Evolutionary conservation across 306 rosid genomes (phyloP).

Genomic region (Dicorynia guianensis): DNA sequence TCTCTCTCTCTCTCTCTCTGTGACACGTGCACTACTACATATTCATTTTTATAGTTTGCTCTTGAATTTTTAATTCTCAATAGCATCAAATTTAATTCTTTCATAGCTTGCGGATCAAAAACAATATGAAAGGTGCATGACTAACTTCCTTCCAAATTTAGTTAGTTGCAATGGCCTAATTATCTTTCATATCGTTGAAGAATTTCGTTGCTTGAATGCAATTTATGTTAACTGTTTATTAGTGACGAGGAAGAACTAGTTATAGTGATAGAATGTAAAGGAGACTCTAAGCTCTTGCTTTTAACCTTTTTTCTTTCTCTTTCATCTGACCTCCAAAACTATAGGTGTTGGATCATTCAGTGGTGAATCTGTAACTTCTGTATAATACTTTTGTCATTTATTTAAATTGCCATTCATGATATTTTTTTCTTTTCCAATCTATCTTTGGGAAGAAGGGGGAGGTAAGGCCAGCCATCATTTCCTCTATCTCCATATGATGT

Average conservation of each 20-base stretch:
- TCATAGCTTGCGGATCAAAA: not conserved
- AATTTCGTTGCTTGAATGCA: no score
- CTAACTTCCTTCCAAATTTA: constrained; percentile 3
- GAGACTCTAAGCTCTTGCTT: no score
- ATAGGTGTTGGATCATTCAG: no score
- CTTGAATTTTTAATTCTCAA: not conserved
- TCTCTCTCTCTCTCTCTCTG: no score
- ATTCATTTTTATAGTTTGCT: not conserved
- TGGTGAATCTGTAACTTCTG: no score
- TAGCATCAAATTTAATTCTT: not conserved
- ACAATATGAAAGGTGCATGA: not conserved
- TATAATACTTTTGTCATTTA: not conserved
- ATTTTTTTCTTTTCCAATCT: not conserved
- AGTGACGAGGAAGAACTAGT: no score
- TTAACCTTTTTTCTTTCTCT: no score
- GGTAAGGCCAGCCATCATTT: not conserved
- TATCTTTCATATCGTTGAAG: not conserved
- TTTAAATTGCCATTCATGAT: not conserved
- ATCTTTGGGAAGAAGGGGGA: not conserved
- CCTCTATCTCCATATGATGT: constrained; percentile 24
- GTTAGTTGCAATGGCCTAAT: not conserved
- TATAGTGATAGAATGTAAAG: no score
- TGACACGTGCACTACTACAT: not conserved
- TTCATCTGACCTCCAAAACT: no score
- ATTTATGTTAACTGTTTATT: no score